phyloP scores from a whole-genome alignment of 495 filamentous ascomycete species.

The Penicillium cosmopolitanum region DNA sequence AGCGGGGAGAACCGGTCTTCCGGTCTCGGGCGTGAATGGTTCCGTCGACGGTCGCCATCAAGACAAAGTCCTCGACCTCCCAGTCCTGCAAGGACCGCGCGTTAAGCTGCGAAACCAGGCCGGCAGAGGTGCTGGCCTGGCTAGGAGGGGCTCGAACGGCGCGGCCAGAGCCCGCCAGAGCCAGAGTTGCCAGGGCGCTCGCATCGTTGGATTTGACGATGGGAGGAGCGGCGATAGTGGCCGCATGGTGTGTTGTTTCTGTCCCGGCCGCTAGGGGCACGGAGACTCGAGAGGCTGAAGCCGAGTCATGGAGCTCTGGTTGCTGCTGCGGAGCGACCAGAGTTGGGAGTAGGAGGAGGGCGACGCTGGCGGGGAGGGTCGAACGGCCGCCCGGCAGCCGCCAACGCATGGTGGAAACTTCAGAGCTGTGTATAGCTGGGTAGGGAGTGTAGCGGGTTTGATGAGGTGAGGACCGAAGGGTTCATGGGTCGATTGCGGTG shows the following conservation, averaged over 20 bases:
- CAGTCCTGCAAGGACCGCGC: constrained; percentile 97
- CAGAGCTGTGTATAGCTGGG: constrained; percentile 21
- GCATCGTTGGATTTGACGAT: constrained; percentile 69
- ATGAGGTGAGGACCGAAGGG: constrained; percentile 5
- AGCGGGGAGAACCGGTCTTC: constrained; percentile 78
- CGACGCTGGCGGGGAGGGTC: constrained; percentile 54
- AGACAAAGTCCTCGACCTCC: constrained; percentile 99
- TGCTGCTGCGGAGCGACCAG: constrained; percentile 56
- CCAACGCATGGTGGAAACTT: constrained; percentile 51
- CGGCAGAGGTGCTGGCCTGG: constrained; percentile 66
- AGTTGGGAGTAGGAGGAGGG: constrained; percentile 46
- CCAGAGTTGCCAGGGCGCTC: constrained; percentile 92
- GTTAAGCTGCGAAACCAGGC: constrained; percentile 77
- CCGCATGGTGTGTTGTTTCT: constrained; percentile 23
- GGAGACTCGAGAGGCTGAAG: constrained; percentile 35
- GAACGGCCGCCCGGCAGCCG: constrained; percentile 52
- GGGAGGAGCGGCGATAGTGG: constrained; percentile 26
- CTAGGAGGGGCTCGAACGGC: constrained; percentile 85
- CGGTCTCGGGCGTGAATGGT: constrained; percentile 91
- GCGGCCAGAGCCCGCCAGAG: constrained; percentile 75
- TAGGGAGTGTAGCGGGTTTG: not conserved
- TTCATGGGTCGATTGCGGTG: constrained; percentile 7
- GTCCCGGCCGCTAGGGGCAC: constrained; percentile 34
- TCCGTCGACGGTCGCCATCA: constrained; percentile 99
- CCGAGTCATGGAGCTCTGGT: constrained; percentile 40